Evolutionary conservation across 176 grass and related monocot species (phyloP).

Genomic region (Elaeis guineensis): DNA sequence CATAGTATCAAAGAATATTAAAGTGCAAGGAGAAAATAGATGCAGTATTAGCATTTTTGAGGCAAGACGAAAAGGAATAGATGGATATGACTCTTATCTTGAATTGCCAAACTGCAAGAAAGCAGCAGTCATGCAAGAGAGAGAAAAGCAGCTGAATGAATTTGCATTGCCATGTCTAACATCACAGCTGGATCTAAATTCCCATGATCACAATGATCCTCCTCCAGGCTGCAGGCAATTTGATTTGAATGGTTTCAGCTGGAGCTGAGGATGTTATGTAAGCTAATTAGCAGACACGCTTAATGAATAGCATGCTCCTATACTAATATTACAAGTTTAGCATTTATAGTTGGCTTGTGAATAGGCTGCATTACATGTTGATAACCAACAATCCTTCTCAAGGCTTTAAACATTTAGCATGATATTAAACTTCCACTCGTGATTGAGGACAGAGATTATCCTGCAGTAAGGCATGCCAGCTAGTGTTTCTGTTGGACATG

Average conservation of each 20-base stretch:
- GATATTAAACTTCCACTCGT: too few species aligned
- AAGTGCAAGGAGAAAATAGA: constrained; percentile 29
- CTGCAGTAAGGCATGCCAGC: too few species aligned
- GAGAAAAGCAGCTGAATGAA: constrained; percentile 25
- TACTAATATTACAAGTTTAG: too few species aligned
- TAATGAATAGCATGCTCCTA: too few species aligned
- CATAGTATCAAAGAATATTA: constrained; percentile 23
- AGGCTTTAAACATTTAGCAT: too few species aligned
- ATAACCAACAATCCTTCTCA: too few species aligned
- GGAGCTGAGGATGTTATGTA: constrained; percentile 53
- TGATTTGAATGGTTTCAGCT: constrained; percentile 88
- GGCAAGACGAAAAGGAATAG: constrained; percentile 37
- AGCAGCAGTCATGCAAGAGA: constrained; percentile 23
- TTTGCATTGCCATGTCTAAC: constrained; percentile 38
- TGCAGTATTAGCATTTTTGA: constrained; percentile 35
- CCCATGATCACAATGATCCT: constrained; percentile 52
- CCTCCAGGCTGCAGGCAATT: constrained; percentile 49
- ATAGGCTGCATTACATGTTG: too few species aligned
- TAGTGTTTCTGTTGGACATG: too few species aligned
- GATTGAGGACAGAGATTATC: too few species aligned
- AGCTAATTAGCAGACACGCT: too few species aligned
- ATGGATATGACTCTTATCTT: constrained; percentile 29
- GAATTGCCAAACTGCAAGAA: constrained; percentile 36
- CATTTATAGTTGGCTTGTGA: too few species aligned
- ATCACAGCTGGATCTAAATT: constrained; percentile 66